Evolutionary conservation across 2,329 filamentous ascomycete species (phyloP), one percentile per base, ranked within the genome.

Genomic region (Nemania diffusa): DNA sequence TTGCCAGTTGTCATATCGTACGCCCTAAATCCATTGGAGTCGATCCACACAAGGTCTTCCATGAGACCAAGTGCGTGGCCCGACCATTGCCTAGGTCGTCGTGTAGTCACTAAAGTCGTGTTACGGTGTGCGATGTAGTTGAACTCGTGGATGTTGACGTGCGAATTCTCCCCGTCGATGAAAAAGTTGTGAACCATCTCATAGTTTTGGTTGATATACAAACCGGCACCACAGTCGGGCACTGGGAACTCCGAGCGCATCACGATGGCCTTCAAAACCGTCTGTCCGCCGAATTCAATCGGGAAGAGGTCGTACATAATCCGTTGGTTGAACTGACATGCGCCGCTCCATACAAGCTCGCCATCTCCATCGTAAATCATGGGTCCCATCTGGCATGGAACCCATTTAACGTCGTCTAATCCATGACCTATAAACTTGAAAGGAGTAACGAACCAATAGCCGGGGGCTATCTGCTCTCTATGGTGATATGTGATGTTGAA

Each of bases 11-110:
- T 53, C 62, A 64, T 51, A 22, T 64, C 29, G 32, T 59, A 64
- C 9, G 53, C 62, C 24, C 62, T 29, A 17, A 64, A 34, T 15
- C 62, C 55, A n/a, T 64, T 64, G 2, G 62, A 64, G 0, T 64
- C 62, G 46, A 64, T 64, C 62, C 62, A 64, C 2, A 64, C 55
- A 3, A 64, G 44, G 32, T 64, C 62, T 55, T 64, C 62, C 29
- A 42, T 64, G n/a, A 64, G 44, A 32, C 62, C 62, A 20, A 64
- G 53, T 34, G 53, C 15, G 11, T 51, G 29, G 15, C 53, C 62
- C 15, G 42, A 55, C 62, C 62, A 59, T n/a, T 20, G 44, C 3
- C 62, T 24, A 20, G 60, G 60, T 17, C 40, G 51, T 32, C 60
- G 52, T 5, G 60, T 63, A 13, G 60, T 63, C 13, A 63, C 24